These are phyloP conservation scores for Edaphochlamys debaryana DNA, from an alignment of 139 green algal species.

Conservation along the genomic window DNA sequence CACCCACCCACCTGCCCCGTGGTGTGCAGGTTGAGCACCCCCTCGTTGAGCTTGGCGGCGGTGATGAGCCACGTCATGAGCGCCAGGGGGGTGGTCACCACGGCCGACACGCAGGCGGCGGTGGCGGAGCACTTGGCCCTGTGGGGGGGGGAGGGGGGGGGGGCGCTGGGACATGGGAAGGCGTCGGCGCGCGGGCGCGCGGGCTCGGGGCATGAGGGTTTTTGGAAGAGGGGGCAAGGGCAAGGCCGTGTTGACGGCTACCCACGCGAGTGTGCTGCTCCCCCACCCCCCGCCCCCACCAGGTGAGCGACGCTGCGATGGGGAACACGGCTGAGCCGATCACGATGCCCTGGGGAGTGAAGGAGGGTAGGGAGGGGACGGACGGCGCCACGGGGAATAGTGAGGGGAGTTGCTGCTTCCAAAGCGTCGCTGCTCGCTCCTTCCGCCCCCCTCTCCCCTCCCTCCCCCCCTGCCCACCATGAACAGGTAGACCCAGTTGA, in stretches of 20 bases:
- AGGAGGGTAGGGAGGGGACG: too few species aligned
- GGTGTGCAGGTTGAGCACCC: conserved; percentile 41
- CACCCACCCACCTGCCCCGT: too few species aligned
- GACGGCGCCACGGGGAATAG: too few species aligned
- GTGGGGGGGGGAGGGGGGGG: too few species aligned
- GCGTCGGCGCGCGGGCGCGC: conserved; percentile 48
- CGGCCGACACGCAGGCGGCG: conserved; percentile 77
- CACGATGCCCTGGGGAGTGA: conserved; percentile 57
- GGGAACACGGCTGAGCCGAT: conserved; percentile 90
- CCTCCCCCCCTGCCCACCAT: too few species aligned
- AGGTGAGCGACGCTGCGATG: conserved; percentile 46
- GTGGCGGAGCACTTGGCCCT: conserved; percentile 73
- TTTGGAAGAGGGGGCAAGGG: background rate
- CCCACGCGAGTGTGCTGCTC: too few species aligned
- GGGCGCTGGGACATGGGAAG: too few species aligned
- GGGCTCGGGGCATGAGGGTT: background rate
- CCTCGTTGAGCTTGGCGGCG: conserved; percentile 46
- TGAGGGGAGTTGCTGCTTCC: too few species aligned
- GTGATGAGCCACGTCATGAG: conserved; percentile 73
- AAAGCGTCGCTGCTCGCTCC: too few species aligned
- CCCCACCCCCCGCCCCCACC: too few species aligned
- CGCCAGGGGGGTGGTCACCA: conserved; percentile 59
- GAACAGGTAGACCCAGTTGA: conserved; percentile 85
- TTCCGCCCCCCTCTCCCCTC: too few species aligned
- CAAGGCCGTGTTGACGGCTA: background rate